phyloP scores from a whole-genome alignment of 2,329 filamentous ascomycete genomes.

The Myriosclerotinia curreyana region DNA sequence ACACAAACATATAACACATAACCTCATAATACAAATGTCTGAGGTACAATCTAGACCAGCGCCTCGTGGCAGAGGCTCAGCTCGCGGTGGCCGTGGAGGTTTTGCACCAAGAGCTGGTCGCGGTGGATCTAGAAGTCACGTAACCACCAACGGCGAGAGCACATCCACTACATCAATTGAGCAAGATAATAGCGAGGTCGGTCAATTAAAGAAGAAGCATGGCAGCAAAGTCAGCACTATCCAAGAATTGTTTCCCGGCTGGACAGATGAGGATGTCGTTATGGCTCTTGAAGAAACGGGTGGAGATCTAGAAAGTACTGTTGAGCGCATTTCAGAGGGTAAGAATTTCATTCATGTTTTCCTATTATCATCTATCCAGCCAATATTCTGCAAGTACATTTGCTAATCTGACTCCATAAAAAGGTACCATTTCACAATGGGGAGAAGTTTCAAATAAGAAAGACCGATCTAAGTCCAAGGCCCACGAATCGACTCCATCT shows the following conservation, averaged over 20 bases:
- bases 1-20: conserved; percentile 30
- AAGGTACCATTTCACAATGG: conserved; percentile 79
- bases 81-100: conserved; percentile 79
- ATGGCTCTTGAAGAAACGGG: conserved; percentile 88
- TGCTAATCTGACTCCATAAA: conserved; percentile 19
- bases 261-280: conserved; percentile 92
- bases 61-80: conserved; percentile 84
- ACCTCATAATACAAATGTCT: conserved; percentile 58
- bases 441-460: conserved; percentile 82
- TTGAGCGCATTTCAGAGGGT: conserved; percentile 80
- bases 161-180: conserved; percentile 59
- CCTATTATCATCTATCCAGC: not conserved
- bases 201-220: conserved; percentile 88
- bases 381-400: not conserved
- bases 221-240: conserved; percentile 74
- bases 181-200: conserved; percentile 80
- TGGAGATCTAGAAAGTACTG: conserved; percentile 71
- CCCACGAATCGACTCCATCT: conserved; percentile 51
- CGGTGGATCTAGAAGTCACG: conserved; percentile 57
- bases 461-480: conserved; percentile 68
- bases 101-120: conserved; percentile 68
- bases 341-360: conserved; percentile 34
- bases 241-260: conserved; percentile 91
- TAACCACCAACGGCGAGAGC: conserved; percentile 75
- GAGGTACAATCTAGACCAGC: conserved; percentile 85